A percentile compares a stretch with the other conserved stretches of the same genome.
phyloP scores from a whole-genome alignment of 2,329 filamentous ascomycete genomes.

The Stagonosporopsis vannaccii region DNA sequence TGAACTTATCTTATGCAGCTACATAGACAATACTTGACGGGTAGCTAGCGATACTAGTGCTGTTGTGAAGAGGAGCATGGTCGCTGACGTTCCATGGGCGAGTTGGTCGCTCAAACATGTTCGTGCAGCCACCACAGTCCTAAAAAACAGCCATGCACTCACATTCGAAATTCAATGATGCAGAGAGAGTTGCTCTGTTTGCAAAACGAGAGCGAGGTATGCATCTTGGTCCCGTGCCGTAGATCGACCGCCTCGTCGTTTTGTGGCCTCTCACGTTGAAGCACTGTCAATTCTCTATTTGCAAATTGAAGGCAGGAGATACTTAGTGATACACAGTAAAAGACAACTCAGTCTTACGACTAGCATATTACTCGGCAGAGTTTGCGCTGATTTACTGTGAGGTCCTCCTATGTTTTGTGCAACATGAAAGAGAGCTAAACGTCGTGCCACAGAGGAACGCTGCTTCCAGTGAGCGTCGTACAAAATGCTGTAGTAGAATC shows the following conservation, averaged over 20 bases:
- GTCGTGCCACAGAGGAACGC: background rate
- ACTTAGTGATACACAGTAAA: no score
- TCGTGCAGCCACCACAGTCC: background rate
- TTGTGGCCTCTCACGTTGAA: no score
- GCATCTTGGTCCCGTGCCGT: background rate
- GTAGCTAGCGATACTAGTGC: background rate
- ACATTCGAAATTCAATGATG: background rate
- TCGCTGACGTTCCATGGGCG: slow-evolving; percentile 5
- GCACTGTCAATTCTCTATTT: no score
- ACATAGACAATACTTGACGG: background rate
- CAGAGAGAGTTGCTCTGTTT: background rate
- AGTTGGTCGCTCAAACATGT: background rate
- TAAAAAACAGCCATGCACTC: background rate
- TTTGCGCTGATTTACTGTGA: no score
- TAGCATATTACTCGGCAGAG: no score
- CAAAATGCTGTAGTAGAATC: no score
- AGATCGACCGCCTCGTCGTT: background rate
- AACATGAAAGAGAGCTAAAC: background rate
- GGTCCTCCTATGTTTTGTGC: no score
- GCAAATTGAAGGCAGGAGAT: no score
- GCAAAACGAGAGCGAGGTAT: background rate
- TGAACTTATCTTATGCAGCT: background rate
- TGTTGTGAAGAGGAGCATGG: background rate
- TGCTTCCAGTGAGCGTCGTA: no score
- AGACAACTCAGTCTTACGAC: no score